phyloP scores from a whole-genome alignment of 2,329 filamentous ascomycete species.

The Clarireedia paspali region DNA sequence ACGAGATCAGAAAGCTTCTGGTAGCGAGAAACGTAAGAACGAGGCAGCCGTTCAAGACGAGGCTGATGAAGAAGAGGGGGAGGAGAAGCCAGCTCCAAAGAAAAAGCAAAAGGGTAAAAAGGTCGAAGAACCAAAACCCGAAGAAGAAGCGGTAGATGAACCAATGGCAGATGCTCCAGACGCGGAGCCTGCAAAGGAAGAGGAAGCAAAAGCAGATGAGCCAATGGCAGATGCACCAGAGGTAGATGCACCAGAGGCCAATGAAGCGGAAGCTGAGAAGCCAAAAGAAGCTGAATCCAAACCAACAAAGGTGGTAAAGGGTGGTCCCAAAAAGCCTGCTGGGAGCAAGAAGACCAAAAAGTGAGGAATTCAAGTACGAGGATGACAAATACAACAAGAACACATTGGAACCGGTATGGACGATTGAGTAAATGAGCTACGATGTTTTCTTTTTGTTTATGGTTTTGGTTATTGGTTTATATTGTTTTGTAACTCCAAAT shows the following conservation, averaged over 20 bases:
- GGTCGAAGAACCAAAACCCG: neutral
- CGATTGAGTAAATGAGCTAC: too few species aligned
- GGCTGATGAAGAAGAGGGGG: neutral
- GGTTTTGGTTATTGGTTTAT: too few species aligned
- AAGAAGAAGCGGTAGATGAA: neutral
- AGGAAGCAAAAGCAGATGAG: too few species aligned
- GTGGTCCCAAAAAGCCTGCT: neutral
- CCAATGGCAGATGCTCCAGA: too few species aligned
- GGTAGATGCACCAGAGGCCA: too few species aligned
- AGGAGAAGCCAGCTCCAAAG: conserved; percentile 1
- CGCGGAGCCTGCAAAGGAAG: too few species aligned
- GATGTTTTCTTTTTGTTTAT: too few species aligned
- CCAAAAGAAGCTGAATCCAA: neutral
- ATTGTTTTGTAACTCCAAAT: too few species aligned
- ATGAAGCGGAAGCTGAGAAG: neutral
- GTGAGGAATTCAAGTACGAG: neutral
- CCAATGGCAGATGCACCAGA: neutral
- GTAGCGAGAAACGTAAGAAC: conserved; percentile 3
- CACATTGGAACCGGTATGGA: too few species aligned
- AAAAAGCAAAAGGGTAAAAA: neutral
- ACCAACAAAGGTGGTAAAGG: neutral
- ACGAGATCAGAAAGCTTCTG: neutral
- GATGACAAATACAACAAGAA: too few species aligned
- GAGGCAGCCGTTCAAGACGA: neutral
- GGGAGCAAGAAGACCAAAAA: conserved; percentile 1